Base-by-base conservation (phyloP, 2,329 filamentous ascomycete genomes). In the Claviceps sorghi region DNA sequence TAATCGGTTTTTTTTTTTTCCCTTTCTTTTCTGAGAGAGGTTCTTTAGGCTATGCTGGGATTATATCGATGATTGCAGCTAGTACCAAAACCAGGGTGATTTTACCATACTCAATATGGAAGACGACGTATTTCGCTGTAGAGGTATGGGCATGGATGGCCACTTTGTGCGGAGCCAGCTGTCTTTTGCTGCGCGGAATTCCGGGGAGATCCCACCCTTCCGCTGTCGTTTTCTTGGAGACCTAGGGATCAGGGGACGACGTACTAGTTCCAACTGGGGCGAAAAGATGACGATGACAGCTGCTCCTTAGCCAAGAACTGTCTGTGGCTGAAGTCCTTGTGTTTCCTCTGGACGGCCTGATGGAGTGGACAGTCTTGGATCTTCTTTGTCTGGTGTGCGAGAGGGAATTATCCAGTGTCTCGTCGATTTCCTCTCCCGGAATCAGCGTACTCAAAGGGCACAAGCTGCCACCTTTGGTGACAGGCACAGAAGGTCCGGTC, bases 1-100 rank as follows among this genome's bases (percentile, higher is more conserved):
- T 80, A 53, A 56, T 29, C n/a, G 17, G 17, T 40, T 34, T 3
- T 47, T 30, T 19, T 19, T 40, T 21, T 3, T 47, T 47, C 30
- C 11, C 11, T 48, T 29, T 5, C 22, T 41, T 29, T 13, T 55
- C 21, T 11, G 29, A 47, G 38, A 15, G 30, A 38, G 9, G 21
- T 26, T 22, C n/a, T 38, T 42, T 32, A 42, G 51, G 21, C 29
- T 48, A 52, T 38, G 45, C 44, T 38, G 34, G 43, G 11, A 54
- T 48, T 53, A 54, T 26, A 45, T 51, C 52, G 34, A 54, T 45
- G 43, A 36, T 41, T 53, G 48, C 44, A 53, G 48, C 48, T 48
- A 50, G 42, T 41, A 47, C 48, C 38, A 48, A 38, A 29, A 48
- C 52, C 49, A 41, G 48, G 52, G 44, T 48, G 38, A 29, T 36